Conservation (phyloP, 306 rosid genomes). For the Prunus campanulata region DNA sequence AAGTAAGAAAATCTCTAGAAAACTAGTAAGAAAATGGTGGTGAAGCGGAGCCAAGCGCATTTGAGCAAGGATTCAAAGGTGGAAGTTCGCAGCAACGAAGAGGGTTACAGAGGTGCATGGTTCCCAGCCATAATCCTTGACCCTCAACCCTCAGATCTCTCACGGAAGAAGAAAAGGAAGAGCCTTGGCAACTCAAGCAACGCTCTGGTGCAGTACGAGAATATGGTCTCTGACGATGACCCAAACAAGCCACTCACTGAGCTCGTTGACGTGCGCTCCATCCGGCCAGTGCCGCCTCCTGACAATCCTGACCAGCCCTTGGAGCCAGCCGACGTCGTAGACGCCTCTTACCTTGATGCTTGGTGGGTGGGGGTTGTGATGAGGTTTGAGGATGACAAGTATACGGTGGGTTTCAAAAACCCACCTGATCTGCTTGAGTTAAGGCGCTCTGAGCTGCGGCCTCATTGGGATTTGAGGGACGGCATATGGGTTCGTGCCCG, state of each 20-base stretch:
- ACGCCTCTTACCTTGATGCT: neutral
- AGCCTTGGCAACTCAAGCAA: neutral
- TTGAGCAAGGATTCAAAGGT: constrained; percentile 1
- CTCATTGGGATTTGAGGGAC: constrained; percentile 16
- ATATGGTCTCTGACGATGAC: neutral
- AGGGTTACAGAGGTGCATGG: neutral
- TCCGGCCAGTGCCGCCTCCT: constrained; percentile 18
- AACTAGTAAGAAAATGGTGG: neutral
- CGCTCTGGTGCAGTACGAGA: constrained; percentile 10
- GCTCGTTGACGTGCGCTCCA: neutral
- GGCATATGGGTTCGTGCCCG: constrained; percentile 3
- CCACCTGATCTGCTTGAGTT: constrained; percentile 23
- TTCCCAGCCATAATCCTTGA: neutral
- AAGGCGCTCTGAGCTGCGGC: neutral
- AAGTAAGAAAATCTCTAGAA: neutral
- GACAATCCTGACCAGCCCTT: neutral
- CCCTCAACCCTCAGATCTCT: too few species aligned
- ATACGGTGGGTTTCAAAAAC: constrained; percentile 8
- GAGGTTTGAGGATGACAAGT: neutral
- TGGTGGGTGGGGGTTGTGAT: constrained; percentile 27
- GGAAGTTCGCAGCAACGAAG: neutral
- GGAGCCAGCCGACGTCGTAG: constrained; percentile 13
- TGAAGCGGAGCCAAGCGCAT: neutral
- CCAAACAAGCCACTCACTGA: neutral
- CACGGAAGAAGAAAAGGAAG: neutral